Evolutionary conservation across 2,329 filamentous ascomycete genomes (phyloP), one percentile per base, ranked within the genome.

Genomic region (Podosphaera aphanis): DNA sequence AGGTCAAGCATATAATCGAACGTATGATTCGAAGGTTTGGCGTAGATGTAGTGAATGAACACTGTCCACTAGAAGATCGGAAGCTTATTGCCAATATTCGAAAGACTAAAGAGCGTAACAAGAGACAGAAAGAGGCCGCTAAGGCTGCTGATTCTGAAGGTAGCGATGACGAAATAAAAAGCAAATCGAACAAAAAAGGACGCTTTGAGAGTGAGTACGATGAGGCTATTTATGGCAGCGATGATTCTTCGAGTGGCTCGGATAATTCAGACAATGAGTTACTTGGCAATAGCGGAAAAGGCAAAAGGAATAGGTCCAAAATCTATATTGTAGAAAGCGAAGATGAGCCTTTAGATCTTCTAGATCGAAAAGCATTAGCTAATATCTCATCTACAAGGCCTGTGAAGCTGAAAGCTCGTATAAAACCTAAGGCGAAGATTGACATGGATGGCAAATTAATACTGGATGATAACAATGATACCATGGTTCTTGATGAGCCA

Each of bases 1-100:
- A 95, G 67, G 86, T 98, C 54, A 95, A 94, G 74, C 86, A 94
- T 59, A 95, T 98, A 51, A 66, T 98, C 15, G 90, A 98, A 64
- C 77, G 90, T 45, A 84, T 94, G 71, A 80, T 95, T 19, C 76
- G 88, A 42, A 77, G 88, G 47, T 95, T 94, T 58, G 86, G 90
- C 42, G 80, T 81, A 40, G 79, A 88, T 2, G 63, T 74, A 25
- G 73, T 98, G 11, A 83, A 90, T 62, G 73, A 74, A 52, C 69
- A 82, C 60, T 86, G 83, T 48, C 88, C 86, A 2, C 83, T 92
- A 56, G 74, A 74, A 19, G 88, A 94, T 63, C 77, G 77, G 54
- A 98, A 95, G 62, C 68, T 98, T 46, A 79, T 98, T 36, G 71
- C 77, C 57, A 94, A 95, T 58, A 94, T 98, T 58, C 81, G 88